Conservation (phyloP, 768 basidiomycete species). For the Cyathus striatus region DNA sequence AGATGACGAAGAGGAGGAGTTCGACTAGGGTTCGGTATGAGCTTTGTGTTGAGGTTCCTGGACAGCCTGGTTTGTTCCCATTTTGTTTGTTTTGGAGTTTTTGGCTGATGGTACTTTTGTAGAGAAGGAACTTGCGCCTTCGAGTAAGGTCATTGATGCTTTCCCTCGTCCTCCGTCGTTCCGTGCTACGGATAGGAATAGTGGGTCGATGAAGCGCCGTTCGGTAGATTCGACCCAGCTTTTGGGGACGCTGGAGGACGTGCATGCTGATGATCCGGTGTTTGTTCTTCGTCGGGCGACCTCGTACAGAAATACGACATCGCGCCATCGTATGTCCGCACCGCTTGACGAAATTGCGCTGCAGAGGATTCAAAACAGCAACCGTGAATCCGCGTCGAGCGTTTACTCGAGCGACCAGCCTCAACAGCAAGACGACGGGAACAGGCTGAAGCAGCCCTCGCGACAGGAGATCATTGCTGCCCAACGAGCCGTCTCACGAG, state of each 20-base stretch:
- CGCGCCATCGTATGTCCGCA: slow-evolving; percentile 66
- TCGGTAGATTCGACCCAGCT: slow-evolving; percentile 79
- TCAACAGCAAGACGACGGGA: slow-evolving; percentile 21
- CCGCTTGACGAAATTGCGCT: slow-evolving; percentile 84
- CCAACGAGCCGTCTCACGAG: slow-evolving; percentile 81
- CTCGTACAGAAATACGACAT: slow-evolving; percentile 65
- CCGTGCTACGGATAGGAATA: slow-evolving; percentile 56
- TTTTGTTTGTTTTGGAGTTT: slow-evolving; percentile 1
- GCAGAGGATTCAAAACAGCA: slow-evolving; percentile 61
- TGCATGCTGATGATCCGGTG: slow-evolving; percentile 77
- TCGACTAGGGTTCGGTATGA: slow-evolving; percentile 76
- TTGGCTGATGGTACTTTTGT: slow-evolving; percentile 6
- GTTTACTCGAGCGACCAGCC: slow-evolving; percentile 48
- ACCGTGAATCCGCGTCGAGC: slow-evolving; percentile 66
- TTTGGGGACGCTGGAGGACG: slow-evolving; percentile 67
- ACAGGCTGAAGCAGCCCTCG: slow-evolving; percentile 37
- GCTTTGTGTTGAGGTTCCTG: slow-evolving; percentile 58
- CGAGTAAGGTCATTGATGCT: slow-evolving; percentile 82
- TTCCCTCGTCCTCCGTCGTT: slow-evolving; percentile 72
- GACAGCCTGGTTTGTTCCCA: slow-evolving; percentile 54
- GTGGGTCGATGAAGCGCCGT: slow-evolving; percentile 67
- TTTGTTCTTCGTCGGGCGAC: slow-evolving; percentile 86
- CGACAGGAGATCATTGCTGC: slow-evolving; percentile 91
- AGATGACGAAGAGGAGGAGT: slow-evolving; percentile 76
- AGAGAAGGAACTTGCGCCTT: slow-evolving; percentile 79